phyloP scores from a whole-genome alignment of 805 yeast genomes.

The Saturnispora sekii region DNA sequence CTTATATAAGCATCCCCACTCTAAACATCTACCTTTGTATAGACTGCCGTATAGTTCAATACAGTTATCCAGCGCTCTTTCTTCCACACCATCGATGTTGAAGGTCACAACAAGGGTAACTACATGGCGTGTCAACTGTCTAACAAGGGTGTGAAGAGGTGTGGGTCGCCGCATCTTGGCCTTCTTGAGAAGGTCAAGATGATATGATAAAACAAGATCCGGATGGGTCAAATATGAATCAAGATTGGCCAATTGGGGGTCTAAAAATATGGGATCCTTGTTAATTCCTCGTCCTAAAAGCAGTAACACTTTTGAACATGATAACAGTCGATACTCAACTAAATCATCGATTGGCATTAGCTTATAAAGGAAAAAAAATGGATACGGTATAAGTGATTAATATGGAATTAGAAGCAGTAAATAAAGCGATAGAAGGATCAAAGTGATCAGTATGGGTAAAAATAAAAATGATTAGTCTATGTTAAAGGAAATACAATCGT shows the following conservation, averaged over 20 bases:
- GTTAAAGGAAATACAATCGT: too few relatives aligned
- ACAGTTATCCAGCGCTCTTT: constrained; percentile 36
- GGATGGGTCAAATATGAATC: too few relatives aligned
- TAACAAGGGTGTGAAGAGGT: background rate
- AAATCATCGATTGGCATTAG: background rate
- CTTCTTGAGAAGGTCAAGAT: background rate
- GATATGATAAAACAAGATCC: too few relatives aligned
- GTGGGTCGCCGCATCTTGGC: background rate
- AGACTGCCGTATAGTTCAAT: constrained; percentile 54
- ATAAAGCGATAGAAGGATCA: too few relatives aligned
- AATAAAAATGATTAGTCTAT: too few relatives aligned
- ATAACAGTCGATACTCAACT: background rate
- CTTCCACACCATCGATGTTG: constrained; percentile 69
- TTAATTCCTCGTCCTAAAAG: background rate
- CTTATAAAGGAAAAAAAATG: too few relatives aligned
- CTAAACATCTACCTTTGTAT: constrained; percentile 66
- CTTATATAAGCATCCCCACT: constrained; percentile 58
- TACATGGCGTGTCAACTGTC: background rate
- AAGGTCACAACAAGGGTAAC: background rate
- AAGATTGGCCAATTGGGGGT: background rate
- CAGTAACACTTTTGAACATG: background rate
- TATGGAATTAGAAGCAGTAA: too few relatives aligned
- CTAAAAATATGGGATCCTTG: background rate
- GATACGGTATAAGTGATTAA: too few relatives aligned
- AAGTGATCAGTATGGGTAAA: too few relatives aligned